These are phyloP conservation scores for Ustilago bromivora DNA, from an alignment of 1,284 basidiomycete species.

Conservation along the genomic window DNA sequence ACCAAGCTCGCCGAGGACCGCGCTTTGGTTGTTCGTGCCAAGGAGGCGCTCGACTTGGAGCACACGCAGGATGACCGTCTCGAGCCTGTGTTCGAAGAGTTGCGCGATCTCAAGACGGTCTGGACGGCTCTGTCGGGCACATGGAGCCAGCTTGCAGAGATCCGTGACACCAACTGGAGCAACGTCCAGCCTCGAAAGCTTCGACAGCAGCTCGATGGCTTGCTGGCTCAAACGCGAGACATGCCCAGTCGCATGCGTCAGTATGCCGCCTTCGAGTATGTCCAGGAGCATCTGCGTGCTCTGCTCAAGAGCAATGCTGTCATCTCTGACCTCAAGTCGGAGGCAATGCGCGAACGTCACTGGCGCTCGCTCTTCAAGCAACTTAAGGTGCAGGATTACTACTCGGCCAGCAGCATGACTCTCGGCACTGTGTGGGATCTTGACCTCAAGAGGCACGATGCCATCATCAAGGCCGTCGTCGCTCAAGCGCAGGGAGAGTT, in stretches of 20 bases:
- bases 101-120: slow-evolving; percentile 94
- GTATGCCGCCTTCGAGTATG: slow-evolving; percentile 98
- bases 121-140: slow-evolving; percentile 99
- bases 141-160: slow-evolving; percentile 91
- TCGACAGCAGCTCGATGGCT: slow-evolving; percentile 89
- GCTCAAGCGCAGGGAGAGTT: slow-evolving; percentile 95
- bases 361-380: slow-evolving; percentile 98
- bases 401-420: slow-evolving; percentile 79
- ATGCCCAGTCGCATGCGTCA: slow-evolving; percentile 99
- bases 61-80: slow-evolving; percentile 88
- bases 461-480: slow-evolving; percentile 90
- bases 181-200: slow-evolving; percentile 89
- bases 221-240: slow-evolving; percentile 91
- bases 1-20: slow-evolving; percentile 91
- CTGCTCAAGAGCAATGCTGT: slow-evolving; percentile 90
- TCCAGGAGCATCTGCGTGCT: slow-evolving; percentile 88
- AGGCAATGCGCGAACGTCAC: slow-evolving; percentile 96
- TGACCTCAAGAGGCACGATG: slow-evolving; percentile 93
- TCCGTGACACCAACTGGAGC: slow-evolving; percentile 89
- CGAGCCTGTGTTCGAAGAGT: slow-evolving; percentile 92
- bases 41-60: slow-evolving; percentile 95
- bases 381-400: slow-evolving; percentile 73
- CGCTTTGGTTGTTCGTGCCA: slow-evolving; percentile 91
- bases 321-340: slow-evolving; percentile 92
- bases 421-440: slow-evolving; percentile 97